Percentiles rank a stretch among this genome's conserved stretches.
Evolutionary conservation across 129 eudicot species (phyloP).

Genomic region (Erigeron canadensis): DNA sequence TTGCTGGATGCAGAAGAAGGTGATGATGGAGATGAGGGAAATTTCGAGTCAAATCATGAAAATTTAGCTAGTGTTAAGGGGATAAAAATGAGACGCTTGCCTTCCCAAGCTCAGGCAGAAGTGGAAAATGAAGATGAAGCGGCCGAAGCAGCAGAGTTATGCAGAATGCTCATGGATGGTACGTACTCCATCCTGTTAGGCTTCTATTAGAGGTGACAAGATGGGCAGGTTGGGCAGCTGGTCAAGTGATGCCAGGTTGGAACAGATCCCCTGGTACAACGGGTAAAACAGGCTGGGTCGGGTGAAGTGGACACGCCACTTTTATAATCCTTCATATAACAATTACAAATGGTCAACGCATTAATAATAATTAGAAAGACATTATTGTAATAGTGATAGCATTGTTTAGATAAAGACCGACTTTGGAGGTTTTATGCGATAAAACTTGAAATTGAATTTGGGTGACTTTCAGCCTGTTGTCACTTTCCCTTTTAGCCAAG

Average conservation of each 20-base stretch:
- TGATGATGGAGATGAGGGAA: conserved; percentile 72
- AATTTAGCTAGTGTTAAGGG: conserved; percentile 71
- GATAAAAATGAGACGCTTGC: conserved; percentile 85
- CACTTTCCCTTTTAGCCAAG: not conserved
- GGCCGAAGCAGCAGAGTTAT: conserved; percentile 94
- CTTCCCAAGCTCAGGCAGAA: conserved; percentile 77
- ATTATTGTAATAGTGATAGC: not conserved
- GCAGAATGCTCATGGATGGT: conserved; percentile 98
- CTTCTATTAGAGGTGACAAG: not conserved
- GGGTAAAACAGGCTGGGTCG: not conserved
- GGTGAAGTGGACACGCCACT: not conserved
- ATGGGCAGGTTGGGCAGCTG: not conserved
- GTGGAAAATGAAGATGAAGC: conserved; percentile 96
- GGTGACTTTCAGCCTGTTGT: not conserved
- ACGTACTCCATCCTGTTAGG: conserved; percentile 25
- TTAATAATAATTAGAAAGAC: not conserved
- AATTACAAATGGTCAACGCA: not conserved
- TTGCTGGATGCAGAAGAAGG: conserved; percentile 87
- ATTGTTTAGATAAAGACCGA: not conserved
- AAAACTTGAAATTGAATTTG: not conserved
- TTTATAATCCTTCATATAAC: not conserved
- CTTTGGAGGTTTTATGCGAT: not conserved
- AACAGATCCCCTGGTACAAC: not conserved
- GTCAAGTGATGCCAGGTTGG: not conserved
- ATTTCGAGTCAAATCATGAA: conserved; percentile 59